Evolutionary conservation across 108 stramenopile genomes (phyloP), one percentile per base, ranked within the genome.

Genomic region (Cyclotella atomus): DNA sequence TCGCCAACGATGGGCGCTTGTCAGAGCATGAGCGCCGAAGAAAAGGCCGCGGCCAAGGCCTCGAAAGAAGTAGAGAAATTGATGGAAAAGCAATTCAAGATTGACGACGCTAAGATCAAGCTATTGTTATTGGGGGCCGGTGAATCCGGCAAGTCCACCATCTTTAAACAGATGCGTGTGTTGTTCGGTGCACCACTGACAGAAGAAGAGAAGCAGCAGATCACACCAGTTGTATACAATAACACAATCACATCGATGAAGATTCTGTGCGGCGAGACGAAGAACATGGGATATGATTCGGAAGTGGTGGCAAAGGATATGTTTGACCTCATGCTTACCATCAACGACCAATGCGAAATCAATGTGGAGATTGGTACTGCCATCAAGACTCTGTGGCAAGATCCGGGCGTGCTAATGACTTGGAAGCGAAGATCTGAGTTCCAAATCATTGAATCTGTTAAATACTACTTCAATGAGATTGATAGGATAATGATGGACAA

Each of bases 81-180:
- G 59, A 71, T 81, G 76, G 66, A 71, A 54, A 56, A 79, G 21
- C 82, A 83, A 32, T 77, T 72, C 76, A 47, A 83, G 45, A 46
- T 75, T 0, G 82, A 83, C 2, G 69, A 79, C 64, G 53, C 71
- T 30, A 95, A 95, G 60, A 90, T 99, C 57, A 99, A 99, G 80
- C 90, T 99, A n/a, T 81, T 99, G 20, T 77, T 99, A 70, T 76
- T 99, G 47, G 99, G 99, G 32, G 98, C 99, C 15, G 99, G 98
- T 54, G 98, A 99, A 84, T 97, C 97, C 49, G 99, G 99, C 36
- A 99, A 99, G 75, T 95, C 93, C 17, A 99, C 99, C 8, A 97
- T 98, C 54, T 96, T 98, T 59, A 99, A 98, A 84, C 97, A 99
- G 73, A 95, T 92, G 90, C 81, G 94, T 63, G 92, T 95, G 36